These are phyloP conservation scores for Draba incana DNA, from an alignment of 345 rosid genomes.

Conservation along the genomic window DNA sequence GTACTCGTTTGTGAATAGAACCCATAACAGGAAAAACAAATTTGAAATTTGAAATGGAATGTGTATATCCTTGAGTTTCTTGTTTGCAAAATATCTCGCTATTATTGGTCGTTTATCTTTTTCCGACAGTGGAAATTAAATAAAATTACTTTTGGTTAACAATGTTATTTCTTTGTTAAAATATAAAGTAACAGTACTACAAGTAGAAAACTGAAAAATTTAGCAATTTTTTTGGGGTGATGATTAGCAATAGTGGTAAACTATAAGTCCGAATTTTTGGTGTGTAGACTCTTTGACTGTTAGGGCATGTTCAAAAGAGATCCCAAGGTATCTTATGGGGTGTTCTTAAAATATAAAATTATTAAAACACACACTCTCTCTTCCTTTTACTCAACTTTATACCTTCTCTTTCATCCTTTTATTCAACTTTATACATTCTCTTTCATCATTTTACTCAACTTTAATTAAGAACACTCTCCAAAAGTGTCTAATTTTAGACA, in stretches of 20 bases:
- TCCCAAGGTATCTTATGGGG: no score
- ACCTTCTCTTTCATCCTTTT: no score
- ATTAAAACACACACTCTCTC: no score
- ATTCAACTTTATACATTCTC: no score
- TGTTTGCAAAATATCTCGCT: constrained; percentile 2
- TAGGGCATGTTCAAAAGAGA: no score
- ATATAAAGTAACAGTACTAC: background rate
- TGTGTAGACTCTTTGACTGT: background rate
- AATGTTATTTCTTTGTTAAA: no score
- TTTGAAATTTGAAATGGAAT: background rate
- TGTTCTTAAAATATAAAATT: no score
- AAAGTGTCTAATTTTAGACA: no score
- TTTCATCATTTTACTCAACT: no score
- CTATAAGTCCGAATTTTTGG: background rate
- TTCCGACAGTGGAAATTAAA: constrained; percentile 8
- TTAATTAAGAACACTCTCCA: no score
- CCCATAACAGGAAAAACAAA: background rate
- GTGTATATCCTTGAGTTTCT: constrained; percentile 13
- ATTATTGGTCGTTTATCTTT: constrained; percentile 22
- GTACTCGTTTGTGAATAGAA: constrained; percentile 9
- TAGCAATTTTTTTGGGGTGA: background rate
- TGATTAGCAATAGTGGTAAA: background rate
- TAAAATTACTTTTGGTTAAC: no score
- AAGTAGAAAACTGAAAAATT: background rate
- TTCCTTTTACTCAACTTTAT: no score